Base-by-base conservation (phyloP, 2,329 filamentous ascomycete species). In the Hypoxylon sp. region DNA sequence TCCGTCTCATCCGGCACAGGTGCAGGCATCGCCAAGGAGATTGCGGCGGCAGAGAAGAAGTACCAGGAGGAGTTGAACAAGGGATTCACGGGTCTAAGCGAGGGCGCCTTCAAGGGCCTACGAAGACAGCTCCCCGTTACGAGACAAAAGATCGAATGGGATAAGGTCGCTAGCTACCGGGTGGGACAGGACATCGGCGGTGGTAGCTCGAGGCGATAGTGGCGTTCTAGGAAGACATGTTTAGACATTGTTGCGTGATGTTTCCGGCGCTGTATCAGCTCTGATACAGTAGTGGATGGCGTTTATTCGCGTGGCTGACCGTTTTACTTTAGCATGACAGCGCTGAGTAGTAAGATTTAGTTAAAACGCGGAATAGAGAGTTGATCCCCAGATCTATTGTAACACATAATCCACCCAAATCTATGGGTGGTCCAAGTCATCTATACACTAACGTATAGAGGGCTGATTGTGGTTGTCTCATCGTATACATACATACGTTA, bases 141-240 rank as follows among this genome's bases (percentile, higher is more conserved):
- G 68, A 90, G 96, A 77, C 96, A 99, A 85, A 98, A 98, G 87
- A 95, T 99, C 74, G 96, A 99, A 82, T 99, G 96, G 96, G 95
- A 99, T 81, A 98, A 97, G 85, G 93, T 99, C 72, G 91, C 93
- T 49, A 94, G 93, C 73, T 99, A 99, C 83, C 87, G 93, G 67
- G 84, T 97, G 73, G 92, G 92, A 25, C 91, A 93, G 80, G 91
- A 93, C 77, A 93, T 93, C 79, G 90, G 90, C 17, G 90, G 91
- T 53, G 89, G 89, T 58, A 89, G 88, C 73, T 83, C 83, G 51
- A 84, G 83, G 77, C 81, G 84, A 79, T 88, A 82, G 69, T 7
- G 28, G 28, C 28, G 28, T 25, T 14, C 36, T 25, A 28, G 59
- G n/a, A 25, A 43, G 76, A 55, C 10, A 30, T 17, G 34, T 51